These are phyloP conservation scores for Pontederia crassipes DNA, from an alignment of 176 grass and related monocot species.

Conservation along the genomic window DNA sequence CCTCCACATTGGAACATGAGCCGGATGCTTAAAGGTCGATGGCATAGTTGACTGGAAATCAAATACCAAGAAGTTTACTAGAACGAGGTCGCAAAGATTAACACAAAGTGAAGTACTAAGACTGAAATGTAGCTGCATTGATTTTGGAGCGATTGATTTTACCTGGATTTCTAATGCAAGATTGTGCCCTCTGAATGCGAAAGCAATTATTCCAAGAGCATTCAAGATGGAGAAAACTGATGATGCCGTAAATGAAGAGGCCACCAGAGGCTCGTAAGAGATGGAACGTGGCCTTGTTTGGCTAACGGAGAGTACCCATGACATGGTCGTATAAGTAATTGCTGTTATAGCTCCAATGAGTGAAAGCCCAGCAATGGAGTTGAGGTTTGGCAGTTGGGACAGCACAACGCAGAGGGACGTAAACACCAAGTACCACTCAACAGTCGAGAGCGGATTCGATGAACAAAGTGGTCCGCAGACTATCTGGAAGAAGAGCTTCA, in stretches of 20 bases:
- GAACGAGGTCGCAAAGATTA: background rate
- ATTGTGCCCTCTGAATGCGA: conserved; percentile 97
- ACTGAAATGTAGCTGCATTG: background rate
- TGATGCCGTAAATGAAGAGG: conserved; percentile 43
- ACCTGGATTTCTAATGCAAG: conserved; percentile 98
- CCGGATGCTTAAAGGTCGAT: conserved; percentile 89
- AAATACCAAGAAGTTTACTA: background rate
- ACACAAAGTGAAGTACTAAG: background rate
- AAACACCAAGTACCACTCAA: conserved; percentile 98
- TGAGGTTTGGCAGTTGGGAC: conserved; percentile 96
- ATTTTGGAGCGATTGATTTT: background rate
- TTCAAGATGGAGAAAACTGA: conserved; percentile 54
- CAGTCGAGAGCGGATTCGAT: conserved; percentile 62
- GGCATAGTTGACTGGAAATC: conserved; percentile 84
- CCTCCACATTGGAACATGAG: conserved; percentile 96
- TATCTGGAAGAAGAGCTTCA: conserved; percentile 97
- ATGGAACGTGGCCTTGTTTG: conserved; percentile 36
- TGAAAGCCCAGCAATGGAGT: conserved; percentile 88
- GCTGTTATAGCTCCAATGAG: conserved; percentile 82
- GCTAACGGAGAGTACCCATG: conserved; percentile 89
- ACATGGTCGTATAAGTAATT: conserved; percentile 78
- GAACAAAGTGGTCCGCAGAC: conserved; percentile 66
- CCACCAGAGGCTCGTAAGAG: conserved; percentile 49
- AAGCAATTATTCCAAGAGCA: conserved; percentile 88
- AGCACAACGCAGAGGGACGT: conserved; percentile 76